Percentiles rank a stretch among this genome's conserved stretches.
Evolutionary conservation across 176 grass and related monocot genomes (phyloP).

Genomic region (Eleusine coracana): DNA sequence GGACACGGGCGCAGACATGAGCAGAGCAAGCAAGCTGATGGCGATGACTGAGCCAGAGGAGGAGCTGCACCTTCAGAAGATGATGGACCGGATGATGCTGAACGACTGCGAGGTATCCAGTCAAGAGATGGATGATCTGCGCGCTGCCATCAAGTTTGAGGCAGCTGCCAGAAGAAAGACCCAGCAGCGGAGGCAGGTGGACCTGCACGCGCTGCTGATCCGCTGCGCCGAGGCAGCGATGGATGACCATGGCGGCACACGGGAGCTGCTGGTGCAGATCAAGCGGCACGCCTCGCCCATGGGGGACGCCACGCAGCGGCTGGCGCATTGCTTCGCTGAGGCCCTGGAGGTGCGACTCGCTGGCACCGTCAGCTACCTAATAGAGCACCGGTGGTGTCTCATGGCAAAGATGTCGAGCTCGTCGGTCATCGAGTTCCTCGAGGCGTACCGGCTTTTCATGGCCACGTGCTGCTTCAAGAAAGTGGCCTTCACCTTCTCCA

Average conservation of each 20-base stretch:
- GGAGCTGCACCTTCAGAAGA: conserved; percentile 40
- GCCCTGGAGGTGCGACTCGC: conserved; percentile 67
- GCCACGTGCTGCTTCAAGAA: neutral
- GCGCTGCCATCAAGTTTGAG: neutral
- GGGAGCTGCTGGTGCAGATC: conserved; percentile 55
- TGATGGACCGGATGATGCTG: conserved; percentile 17
- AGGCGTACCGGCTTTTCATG: neutral
- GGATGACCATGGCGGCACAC: conserved; percentile 28
- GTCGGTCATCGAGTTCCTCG: neutral
- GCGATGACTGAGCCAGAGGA: conserved; percentile 12
- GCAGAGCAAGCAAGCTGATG: conserved; percentile 59
- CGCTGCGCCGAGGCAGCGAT: conserved; percentile 58
- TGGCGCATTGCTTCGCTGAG: conserved; percentile 65
- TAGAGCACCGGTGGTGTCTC: neutral
- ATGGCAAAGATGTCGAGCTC: too few species aligned
- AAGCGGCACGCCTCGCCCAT: conserved; percentile 28
- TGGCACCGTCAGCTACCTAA: conserved; percentile 32
- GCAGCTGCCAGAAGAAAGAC: neutral
- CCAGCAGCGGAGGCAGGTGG: conserved; percentile 27
- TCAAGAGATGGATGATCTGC: neutral
- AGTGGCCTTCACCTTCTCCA: neutral
- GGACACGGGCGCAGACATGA: conserved; percentile 24
- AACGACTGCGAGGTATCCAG: neutral
- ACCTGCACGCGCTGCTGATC: conserved; percentile 60
- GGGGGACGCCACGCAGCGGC: conserved; percentile 55